phyloP scores from a whole-genome alignment of 805 yeast species.

The Nakazawaea populi region DNA sequence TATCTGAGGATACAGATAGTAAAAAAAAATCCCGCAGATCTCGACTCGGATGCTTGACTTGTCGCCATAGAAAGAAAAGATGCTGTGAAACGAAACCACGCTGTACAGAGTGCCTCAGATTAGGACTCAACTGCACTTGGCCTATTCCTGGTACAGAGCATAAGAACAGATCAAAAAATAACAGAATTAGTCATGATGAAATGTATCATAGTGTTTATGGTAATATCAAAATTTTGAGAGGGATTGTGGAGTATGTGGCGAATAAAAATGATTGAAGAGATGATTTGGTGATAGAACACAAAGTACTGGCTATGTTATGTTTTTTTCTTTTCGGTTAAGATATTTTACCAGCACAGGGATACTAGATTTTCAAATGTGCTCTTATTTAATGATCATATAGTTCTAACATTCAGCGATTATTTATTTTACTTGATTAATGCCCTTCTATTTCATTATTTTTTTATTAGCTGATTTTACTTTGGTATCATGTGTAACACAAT shows the following conservation, averaged over 20 bases:
- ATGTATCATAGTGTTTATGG: slow-evolving; percentile 52
- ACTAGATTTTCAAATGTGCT: no score
- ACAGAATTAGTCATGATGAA: slow-evolving; percentile 42
- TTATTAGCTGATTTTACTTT: no score
- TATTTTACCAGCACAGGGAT: no score
- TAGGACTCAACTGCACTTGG: slow-evolving; percentile 64
- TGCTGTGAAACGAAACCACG: slow-evolving; percentile 68
- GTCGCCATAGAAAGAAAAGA: slow-evolving; percentile 71
- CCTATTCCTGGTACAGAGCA: slow-evolving; percentile 68
- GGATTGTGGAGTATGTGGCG: slow-evolving; percentile 40
- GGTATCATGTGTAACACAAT: no score
- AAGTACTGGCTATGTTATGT: not conserved
- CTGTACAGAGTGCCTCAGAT: slow-evolving; percentile 63
- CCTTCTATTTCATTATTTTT: no score
- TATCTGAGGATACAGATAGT: not conserved
- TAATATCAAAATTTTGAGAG: slow-evolving; percentile 54
- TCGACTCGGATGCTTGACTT: slow-evolving; percentile 72
- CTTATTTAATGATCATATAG: no score
- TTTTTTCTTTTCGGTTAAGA: not conserved
- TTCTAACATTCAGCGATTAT: no score
- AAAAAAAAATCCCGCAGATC: slow-evolving; percentile 41
- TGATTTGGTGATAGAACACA: no score
- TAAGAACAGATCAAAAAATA: slow-evolving; percentile 48
- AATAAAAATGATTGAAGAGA: no score
- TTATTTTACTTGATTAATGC: no score